Base-by-base conservation (phyloP, 2,329 filamentous ascomycete species). In the Incumbomyces lentus region DNA sequence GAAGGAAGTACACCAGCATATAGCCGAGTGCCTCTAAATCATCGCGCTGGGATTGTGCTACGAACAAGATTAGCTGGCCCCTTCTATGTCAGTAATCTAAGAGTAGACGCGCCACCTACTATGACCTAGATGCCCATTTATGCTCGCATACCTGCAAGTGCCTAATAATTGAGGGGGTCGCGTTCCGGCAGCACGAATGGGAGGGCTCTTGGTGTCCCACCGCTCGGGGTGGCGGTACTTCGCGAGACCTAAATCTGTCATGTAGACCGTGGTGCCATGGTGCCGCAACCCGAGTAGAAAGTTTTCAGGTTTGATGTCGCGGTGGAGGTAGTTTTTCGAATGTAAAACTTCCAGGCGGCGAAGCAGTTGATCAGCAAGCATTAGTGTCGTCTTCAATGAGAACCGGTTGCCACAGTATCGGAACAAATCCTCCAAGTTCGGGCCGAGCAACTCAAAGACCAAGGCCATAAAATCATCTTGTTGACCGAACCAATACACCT, bases 1-100 rank as follows among this genome's bases (percentile, higher is more conserved):
- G 73, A 37, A 84, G 65, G 64, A 85, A 84, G 65, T 85, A 85
- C 73, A 85, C 79, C 64, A 84, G 84, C 34, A 85, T 80, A 60
- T 85, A 81, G 16, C 81, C 81, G 11, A 85, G 70, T 40, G 49
- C 33, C 37, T 55, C 53, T 39, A 55, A 14, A 30, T 50, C 50
- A 31, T 52, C 50, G 8, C 48, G 48, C 17, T 32, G 50, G 8
- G 50, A 52, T 47, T 50, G 50, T 26, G 44, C 50, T 52, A 30
- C 16, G 45, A 17, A 37, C 36, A 49, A 19, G 48, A 38, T 34
- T 11, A 18, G 40, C 44, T 16, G 22, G 8, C 22, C n/a, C 22
- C 8, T 26, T 26, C 22, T 26, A 26, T 8, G 8, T 8, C 5
- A 4, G 8, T 26, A 26, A 26, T 5, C 22, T n/a, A n/a, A 54